These are phyloP conservation scores for Spizellomyces punctatus DNA, from an alignment of 192 early-diverging fungal species.

Conservation along the genomic window DNA sequence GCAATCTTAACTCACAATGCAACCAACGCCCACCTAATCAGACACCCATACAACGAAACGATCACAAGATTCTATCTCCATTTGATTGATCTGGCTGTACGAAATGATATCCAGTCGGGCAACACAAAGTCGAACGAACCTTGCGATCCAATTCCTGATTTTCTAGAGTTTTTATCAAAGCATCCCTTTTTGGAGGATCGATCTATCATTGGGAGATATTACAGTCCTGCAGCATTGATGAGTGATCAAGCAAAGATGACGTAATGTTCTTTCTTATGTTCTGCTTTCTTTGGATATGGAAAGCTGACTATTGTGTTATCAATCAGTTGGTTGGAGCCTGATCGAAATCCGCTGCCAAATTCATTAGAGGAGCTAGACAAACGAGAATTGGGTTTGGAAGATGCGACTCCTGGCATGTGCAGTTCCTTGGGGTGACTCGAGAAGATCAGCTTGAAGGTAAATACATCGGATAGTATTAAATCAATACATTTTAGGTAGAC, in stretches of 20 bases:
- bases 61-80: conserved; percentile 41
- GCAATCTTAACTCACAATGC: conserved; percentile 36
- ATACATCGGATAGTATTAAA: too few relatives aligned
- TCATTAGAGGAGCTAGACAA: too few relatives aligned
- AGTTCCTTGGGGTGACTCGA: too few relatives aligned
- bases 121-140: neutral
- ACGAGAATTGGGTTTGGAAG: too few relatives aligned
- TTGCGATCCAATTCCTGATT: conserved; percentile 12
- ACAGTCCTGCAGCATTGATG: neutral
- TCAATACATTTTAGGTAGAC: too few relatives aligned
- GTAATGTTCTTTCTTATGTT: neutral
- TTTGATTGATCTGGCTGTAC: conserved; percentile 27
- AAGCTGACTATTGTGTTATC: too few relatives aligned
- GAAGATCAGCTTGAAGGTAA: too few relatives aligned
- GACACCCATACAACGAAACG: conserved; percentile 44
- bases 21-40: conserved; percentile 27
- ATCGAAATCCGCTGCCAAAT: too few relatives aligned
- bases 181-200: conserved; percentile 35
- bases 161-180: conserved; percentile 29
- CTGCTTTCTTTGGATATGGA: too few relatives aligned
- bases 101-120: conserved; percentile 13
- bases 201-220: conserved; percentile 20
- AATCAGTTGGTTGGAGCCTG: too few relatives aligned
- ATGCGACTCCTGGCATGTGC: too few relatives aligned
- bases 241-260: neutral